Base-by-base conservation (phyloP, 192 early-diverging fungal species). In the Backusella parvicylindrica region DNA sequence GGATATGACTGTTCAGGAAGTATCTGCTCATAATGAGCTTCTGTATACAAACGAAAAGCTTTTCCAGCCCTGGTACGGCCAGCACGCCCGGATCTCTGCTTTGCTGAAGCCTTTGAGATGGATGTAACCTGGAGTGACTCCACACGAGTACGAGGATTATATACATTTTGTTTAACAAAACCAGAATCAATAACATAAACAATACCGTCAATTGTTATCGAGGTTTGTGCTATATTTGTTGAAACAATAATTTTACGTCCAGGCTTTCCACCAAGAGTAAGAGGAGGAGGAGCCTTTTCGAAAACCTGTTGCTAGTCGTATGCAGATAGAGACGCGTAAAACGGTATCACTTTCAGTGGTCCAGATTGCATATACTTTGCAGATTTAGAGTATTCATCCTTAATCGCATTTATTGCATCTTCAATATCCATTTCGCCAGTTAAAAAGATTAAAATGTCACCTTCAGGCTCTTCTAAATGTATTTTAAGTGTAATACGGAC, bases 391-490 rank as follows among this genome's bases (percentile, higher is more conserved):
- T 86, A 88, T 68, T 95, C 93, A 12, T 77, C 87, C 18, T 88
- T 85, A 71, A 99, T 91, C 72, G 94, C 92, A 41, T 87, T 82
- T 77, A 95, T 97, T 0, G 96, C 95, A 64, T 97, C 94, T 83
- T 98, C 96, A 76, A 99, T 99, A 83, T 99, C 98, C 73, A 97
- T 96, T 75, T 99, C 96, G 80, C 98, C 98, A n/a, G 98, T 99
- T 71, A 99, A 82, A 81, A 99, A 99, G 67, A 99, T 74, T 35
- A 99, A 86, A 31, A 99, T 95, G 80, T 99, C 97, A 21, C 98
- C 98, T n/a, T 90, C 89, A 38, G 94, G 93, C 80, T 98, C 95
- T 18, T 89, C 90, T 0, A 91, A 86, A 85, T 99, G 98, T 69
- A 99, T 97, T 83, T 97, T 93, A 75, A 99, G 86, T 16, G 92